Conservation (phyloP, 805 yeast genomes). For the Kluyveromyces aestuarii region DNA sequence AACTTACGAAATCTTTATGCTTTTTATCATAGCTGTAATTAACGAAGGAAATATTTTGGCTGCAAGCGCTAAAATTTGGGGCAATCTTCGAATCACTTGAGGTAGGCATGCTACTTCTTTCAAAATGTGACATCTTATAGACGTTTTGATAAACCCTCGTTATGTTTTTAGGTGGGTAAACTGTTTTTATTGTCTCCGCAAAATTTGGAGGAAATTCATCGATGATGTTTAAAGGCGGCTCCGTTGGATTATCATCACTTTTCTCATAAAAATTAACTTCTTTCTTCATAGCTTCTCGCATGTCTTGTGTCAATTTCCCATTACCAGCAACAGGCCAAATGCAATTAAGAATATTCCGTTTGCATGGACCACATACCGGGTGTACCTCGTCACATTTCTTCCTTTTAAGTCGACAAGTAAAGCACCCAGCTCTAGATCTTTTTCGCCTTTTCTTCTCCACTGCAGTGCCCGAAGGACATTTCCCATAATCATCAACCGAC, state of each 20-base stretch:
- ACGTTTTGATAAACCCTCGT: neutral
- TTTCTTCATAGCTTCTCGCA: conserved; percentile 11
- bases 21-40: conserved; percentile 1
- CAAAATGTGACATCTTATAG: neutral
- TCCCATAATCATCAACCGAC: neutral
- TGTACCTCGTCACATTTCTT: conserved; percentile 15
- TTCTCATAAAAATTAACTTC: conserved; percentile 8
- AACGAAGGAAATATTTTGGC: neutral
- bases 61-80: neutral
- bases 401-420: conserved; percentile 13
- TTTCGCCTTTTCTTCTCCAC: conserved; percentile 3
- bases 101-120: neutral
- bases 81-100: neutral
- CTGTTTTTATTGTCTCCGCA: neutral
- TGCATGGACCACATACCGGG: conserved; percentile 11
- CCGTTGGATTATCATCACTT: neutral
- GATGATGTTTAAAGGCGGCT: neutral
- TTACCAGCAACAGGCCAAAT: conserved; percentile 12
- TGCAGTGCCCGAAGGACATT: neutral
- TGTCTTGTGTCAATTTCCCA: conserved; percentile 11
- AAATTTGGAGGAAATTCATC: neutral
- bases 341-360: conserved; percentile 9
- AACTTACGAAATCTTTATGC: neutral
- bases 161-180: neutral
- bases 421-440: conserved; percentile 14